Base-by-base conservation (phyloP, 495 filamentous ascomycete species). In the Staphylotrichum tortipilum region DNA sequence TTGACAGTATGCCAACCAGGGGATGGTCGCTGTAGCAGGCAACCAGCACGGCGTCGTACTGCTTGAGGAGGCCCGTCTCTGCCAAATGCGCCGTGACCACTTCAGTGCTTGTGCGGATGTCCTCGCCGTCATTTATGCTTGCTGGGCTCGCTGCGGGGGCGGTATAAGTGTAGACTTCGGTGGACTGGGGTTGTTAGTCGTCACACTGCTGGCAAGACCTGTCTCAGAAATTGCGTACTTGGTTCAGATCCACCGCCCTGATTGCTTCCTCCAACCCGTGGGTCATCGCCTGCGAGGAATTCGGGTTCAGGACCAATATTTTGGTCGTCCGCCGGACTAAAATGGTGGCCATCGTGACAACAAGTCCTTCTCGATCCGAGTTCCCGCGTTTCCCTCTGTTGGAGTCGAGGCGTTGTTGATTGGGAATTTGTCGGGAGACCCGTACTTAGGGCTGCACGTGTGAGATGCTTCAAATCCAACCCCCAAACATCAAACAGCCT, bases 11-110 rank as follows among this genome's bases (percentile, higher is more conserved):
- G 0, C 74, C 62, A 9, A 95, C 85, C 4, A 96, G 79, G 0
- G 89, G 88, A 56, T 96, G 92, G 2, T 81, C 79, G 56, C 85
- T 90, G 67, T 86, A 98, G 70, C 91, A 98, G 34, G 88, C 88
- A 2, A 98, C 74, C 0, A 96, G 71, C 53, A 91, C 85, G 18
- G 76, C 91, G 58, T 92, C 81, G 64, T 87, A 80, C 46, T 74
- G 38, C 5, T 68, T 48, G 31, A 84, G 61, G 12, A 76, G 47
- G 2, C 49, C 15, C 0, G 34, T 33, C 4, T 14, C 17, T 4
- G 47, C 24, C 3, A 90, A 64, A 49, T 79, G 68, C 3, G 70
- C 62, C 38, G 79, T 68, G 39, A 85, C 84, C 49, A 80, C 73
- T 1, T 71, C 54, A 14, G 71, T 62, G 54, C 75, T 80, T 23